Conservation (phyloP, 2,329 filamentous ascomycete genomes). For the Tympanopsis confertula region DNA sequence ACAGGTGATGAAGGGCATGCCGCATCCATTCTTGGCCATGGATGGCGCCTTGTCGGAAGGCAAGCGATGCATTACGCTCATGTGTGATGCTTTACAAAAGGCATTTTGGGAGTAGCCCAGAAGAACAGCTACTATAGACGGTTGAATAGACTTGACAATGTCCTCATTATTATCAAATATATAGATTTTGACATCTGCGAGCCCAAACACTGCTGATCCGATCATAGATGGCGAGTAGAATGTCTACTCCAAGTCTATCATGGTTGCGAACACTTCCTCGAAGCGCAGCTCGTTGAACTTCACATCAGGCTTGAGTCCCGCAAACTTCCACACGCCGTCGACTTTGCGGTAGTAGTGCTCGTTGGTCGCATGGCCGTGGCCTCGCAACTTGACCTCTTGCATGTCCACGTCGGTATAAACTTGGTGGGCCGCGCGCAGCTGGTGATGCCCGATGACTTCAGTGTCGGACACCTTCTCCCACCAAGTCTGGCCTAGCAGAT, state of each 20-base stretch:
- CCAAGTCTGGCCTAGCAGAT: conserved; percentile 38
- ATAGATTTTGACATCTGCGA: no score
- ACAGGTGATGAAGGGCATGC: conserved; percentile 6
- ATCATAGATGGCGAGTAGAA: no score
- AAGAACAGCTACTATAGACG: no score
- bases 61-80: conserved; percentile 2
- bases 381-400: conserved; percentile 35
- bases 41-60: conserved; percentile 1
- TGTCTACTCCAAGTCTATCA: no score
- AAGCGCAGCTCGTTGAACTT: conserved; percentile 14
- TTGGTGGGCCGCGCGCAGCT: conserved; percentile 46
- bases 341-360: conserved; percentile 43
- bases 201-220: no score
- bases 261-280: neutral
- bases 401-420: conserved; percentile 34
- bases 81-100: conserved; percentile 1
- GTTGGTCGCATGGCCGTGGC: conserved; percentile 42
- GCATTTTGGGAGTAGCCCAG: neutral
- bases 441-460: conserved; percentile 39
- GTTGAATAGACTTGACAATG: no score
- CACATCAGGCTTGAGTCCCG: conserved; percentile 38
- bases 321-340: conserved; percentile 47
- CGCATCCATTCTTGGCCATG: conserved; percentile 2
- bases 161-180: no score
- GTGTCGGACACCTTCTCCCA: conserved; percentile 35